phyloP scores from a whole-genome alignment of 106 monocot species.

The Vanilla planifolia region DNA sequence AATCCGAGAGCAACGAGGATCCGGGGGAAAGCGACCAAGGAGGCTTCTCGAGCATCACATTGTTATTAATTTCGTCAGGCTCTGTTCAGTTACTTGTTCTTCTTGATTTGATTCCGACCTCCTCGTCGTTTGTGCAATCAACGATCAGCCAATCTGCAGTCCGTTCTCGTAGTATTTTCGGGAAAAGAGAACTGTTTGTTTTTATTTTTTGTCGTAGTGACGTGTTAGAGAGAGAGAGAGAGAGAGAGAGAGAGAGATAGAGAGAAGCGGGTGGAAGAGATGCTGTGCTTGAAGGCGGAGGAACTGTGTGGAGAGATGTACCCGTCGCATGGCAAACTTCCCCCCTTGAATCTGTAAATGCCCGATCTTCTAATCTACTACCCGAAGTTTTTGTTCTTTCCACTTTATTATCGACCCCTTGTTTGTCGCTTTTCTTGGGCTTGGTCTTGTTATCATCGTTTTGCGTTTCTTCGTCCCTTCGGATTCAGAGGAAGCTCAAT shows the following conservation, averaged over 20 bases:
- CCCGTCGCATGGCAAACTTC: conserved; percentile 16
- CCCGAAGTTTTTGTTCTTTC: conserved; percentile 1
- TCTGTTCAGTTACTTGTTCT: too few relatives aligned
- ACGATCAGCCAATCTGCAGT: neutral
- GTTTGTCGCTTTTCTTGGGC: conserved; percentile 1
- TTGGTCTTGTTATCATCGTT: neutral
- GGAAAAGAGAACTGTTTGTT: neutral
- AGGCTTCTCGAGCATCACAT: too few relatives aligned
- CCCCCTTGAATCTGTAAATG: conserved; percentile 19
- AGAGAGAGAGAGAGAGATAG: neutral
- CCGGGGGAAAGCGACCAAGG: too few relatives aligned
- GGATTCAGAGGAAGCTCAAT: conserved; percentile 27
- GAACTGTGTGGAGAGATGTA: conserved; percentile 17
- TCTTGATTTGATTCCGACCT: neutral
- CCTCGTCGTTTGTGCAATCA: neutral
- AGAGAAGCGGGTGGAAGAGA: conserved; percentile 2
- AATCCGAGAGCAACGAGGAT: too few relatives aligned
- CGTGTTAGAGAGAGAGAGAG: too few relatives aligned
- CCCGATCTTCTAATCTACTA: neutral
- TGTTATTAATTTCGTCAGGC: too few relatives aligned
- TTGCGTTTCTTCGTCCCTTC: neutral
- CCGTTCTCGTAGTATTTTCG: neutral
- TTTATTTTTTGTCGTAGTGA: too few relatives aligned
- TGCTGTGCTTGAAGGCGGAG: conserved; percentile 39
- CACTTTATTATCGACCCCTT: neutral